phyloP scores from a whole-genome alignment of 306 rosid species.

The Prunus dulcis region DNA sequence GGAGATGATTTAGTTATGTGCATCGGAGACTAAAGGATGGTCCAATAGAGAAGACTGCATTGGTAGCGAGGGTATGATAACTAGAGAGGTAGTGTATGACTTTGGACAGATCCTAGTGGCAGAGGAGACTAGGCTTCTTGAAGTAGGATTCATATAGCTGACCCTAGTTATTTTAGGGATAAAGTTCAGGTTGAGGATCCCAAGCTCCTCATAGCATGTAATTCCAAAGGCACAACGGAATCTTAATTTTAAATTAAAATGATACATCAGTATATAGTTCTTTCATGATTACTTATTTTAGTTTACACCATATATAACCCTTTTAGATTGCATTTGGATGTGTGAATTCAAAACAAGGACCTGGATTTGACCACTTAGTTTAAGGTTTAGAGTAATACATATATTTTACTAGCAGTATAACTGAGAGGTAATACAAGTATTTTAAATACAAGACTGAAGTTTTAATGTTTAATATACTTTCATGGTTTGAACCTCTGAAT shows the following conservation, averaged over 20 bases:
- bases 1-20: background rate
- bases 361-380: no score
- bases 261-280: background rate
- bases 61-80: background rate
- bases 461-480: background rate
- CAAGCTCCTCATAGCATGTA: conserved; percentile 15
- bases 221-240: background rate
- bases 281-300: no score
- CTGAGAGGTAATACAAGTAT: no score
- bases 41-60: background rate
- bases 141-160: background rate
- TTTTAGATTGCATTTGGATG: background rate
- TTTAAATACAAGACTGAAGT: no score
- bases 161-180: background rate
- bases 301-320: background rate
- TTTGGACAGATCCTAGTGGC: background rate
- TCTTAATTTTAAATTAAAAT: background rate
- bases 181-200: background rate
- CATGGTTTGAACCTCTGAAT: conserved; percentile 8
- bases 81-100: background rate
- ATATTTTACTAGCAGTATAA: no score
- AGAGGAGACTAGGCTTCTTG: background rate
- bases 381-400: no score
- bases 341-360: no score
- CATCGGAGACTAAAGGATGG: background rate